These are phyloP conservation scores for Leishmania major DNA, from an alignment of 208 protist species.

Conservation along the genomic window DNA sequence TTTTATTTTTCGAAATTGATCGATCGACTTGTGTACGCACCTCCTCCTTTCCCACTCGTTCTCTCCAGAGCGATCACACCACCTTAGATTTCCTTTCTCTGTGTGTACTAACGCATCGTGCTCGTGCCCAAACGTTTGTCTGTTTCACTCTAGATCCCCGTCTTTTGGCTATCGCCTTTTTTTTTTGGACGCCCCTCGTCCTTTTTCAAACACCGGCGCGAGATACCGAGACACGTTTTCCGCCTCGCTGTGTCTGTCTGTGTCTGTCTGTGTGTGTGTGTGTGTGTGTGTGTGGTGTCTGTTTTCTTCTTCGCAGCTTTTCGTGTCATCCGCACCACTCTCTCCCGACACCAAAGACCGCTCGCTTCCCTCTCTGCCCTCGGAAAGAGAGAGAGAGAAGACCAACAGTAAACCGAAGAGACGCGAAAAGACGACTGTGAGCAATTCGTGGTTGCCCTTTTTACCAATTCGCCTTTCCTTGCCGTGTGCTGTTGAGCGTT, in stretches of 20 bases:
- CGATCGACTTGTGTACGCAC: neutral
- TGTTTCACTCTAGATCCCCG: neutral
- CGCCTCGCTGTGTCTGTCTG: neutral
- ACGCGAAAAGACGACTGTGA: neutral
- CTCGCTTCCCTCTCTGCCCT: neutral
- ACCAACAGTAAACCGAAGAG: neutral
- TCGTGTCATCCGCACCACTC: neutral
- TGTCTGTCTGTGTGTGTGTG: no score
- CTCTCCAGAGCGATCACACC: neutral
- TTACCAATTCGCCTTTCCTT: neutral
- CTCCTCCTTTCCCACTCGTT: neutral
- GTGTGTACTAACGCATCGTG: neutral
- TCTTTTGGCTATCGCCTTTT: neutral
- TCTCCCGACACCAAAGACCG: neutral
- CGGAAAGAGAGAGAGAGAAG: neutral
- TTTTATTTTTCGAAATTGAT: neutral
- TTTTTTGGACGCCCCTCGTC: neutral
- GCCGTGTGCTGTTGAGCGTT: neutral
- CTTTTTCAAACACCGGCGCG: neutral
- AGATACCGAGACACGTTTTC: neutral
- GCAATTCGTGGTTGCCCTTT: neutral
- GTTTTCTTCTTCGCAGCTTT: neutral
- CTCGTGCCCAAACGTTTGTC: neutral
- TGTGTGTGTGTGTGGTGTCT: no score
- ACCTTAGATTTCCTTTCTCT: neutral